phyloP scores from a whole-genome alignment of 1,284 basidiomycete genomes.

The Sporisorium iseilematis-ciliati region DNA sequence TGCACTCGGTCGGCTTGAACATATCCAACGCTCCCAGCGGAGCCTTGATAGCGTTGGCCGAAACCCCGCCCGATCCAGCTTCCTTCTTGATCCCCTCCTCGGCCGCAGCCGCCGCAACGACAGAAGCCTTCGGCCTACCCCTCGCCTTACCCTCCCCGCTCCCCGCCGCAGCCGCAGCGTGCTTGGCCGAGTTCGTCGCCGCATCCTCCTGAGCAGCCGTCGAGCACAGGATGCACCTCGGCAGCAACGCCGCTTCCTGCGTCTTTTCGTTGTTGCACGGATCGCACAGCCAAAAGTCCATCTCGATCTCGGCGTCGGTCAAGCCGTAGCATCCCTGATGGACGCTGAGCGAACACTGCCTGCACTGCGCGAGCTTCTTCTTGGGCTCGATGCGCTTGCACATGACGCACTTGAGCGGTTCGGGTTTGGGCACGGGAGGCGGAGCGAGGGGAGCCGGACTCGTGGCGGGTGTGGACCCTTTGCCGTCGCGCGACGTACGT shows the following conservation, averaged over 20 bases:
- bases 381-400: conserved; percentile 65
- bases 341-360: conserved; percentile 62
- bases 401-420: conserved; percentile 63
- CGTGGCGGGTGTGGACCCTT: conserved; percentile 24
- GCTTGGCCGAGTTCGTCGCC: conserved; percentile 40
- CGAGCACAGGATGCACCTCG: conserved; percentile 63
- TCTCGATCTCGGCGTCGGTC: conserved; percentile 53
- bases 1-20: conserved; percentile 92
- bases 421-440: conserved; percentile 33
- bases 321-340: conserved; percentile 67
- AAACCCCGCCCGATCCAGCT: not conserved
- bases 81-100: conserved; percentile 36
- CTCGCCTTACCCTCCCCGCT: conserved; percentile 27
- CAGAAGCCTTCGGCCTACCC: conserved; percentile 25
- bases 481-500: conserved; percentile 42
- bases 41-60: conserved; percentile 14
- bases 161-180: conserved; percentile 20
- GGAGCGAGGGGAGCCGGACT: conserved; percentile 24
- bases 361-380: conserved; percentile 61
- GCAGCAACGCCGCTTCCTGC: conserved; percentile 56
- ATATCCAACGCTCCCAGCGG: conserved; percentile 76
- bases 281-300: conserved; percentile 62
- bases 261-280: conserved; percentile 63
- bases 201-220: conserved; percentile 40
- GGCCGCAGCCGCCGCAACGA: conserved; percentile 9